A percentile compares a stretch with the other conserved stretches of the same genome.
phyloP scores from a whole-genome alignment of 495 filamentous ascomycete genomes.

The Aspergillus egyptiacus region DNA sequence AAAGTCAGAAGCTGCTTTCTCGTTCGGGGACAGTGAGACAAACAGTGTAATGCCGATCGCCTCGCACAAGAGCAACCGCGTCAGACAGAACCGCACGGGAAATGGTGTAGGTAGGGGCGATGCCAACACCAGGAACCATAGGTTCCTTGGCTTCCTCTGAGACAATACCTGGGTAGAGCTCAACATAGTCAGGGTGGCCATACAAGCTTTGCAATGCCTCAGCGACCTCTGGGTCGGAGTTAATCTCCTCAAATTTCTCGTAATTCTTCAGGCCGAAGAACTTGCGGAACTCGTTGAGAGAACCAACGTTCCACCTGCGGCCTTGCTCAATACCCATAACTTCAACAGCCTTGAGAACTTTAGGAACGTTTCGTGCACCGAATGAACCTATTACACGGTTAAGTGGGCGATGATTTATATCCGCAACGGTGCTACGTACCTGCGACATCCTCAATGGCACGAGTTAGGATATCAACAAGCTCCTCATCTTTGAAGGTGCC shows the following conservation, averaged over 20 bases:
- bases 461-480: constrained; percentile 53
- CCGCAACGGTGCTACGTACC: constrained; percentile 23
- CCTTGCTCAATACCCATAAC: constrained; percentile 58
- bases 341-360: constrained; percentile 51
- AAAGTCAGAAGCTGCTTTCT: constrained; percentile 10
- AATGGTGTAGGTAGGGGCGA: constrained; percentile 54
- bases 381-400: constrained; percentile 37
- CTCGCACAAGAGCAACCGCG: constrained; percentile 50
- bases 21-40: constrained; percentile 9
- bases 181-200: constrained; percentile 56
- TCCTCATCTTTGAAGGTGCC: constrained; percentile 59
- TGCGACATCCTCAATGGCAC: constrained; percentile 55
- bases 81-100: constrained; percentile 49
- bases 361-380: constrained; percentile 55
- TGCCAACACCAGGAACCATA: constrained; percentile 50
- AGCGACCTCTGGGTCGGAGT: constrained; percentile 30
- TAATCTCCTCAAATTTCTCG: constrained; percentile 58
- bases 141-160: constrained; percentile 49
- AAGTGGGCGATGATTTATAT: not conserved
- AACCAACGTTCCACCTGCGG: constrained; percentile 54
- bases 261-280: constrained; percentile 54
- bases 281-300: constrained; percentile 58
- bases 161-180: constrained; percentile 58
- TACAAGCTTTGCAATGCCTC: constrained; percentile 35
- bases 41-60: constrained; percentile 49